Base-by-base conservation (phyloP, 257 asterid genomes). In the Primulina eburnea region DNA sequence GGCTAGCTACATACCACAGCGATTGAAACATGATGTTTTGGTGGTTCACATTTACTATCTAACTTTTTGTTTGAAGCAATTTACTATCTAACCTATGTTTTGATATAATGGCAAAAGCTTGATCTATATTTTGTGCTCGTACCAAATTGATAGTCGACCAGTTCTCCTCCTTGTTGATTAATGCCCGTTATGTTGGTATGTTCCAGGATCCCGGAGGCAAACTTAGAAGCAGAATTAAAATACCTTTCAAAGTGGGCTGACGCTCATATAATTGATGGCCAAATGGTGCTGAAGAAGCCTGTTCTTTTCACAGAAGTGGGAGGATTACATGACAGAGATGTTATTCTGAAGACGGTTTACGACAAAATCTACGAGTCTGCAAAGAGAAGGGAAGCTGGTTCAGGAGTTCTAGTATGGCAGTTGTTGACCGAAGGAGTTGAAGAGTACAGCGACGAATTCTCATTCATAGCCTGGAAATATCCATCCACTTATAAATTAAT, bases 261-360 rank as follows among this genome's bases (percentile, higher is more conserved):
- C 26, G 79, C 81, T 69, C 84, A 80, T 72, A 80, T 76, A 67
- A 66, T 6, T 8, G 81, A 80, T 62, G 68, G 76, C n/a, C 76
- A 76, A 29, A 73, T 56, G 18, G 64, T 73, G 1, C 71, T 80
- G 8, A 77, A 77, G 67, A 80, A 77, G 71, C 84, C 84, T 0
- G 78, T 80, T 71, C 79, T 80, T 2, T 80, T 80, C 56, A 77
- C 84, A 28, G 84, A 80, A 77, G 76, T 80, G 21, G 81, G 60
- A 7, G 79, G 66, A 59, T 58, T 59, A 56, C 34, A 68, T 62
- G 71, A 80, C 11, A 70, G 74, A 61, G 74, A 80, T 57, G 59
- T 37, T 61, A 9, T 76, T 33, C 47, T 80, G 56, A 76, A 69
- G 62, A 70, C 62, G 10, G 71, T 76, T 11, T 77, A 72, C 35